These are phyloP conservation scores for Naegleria lovaniensis DNA, from an alignment of 208 protist genomes.

Conservation along the genomic window DNA sequence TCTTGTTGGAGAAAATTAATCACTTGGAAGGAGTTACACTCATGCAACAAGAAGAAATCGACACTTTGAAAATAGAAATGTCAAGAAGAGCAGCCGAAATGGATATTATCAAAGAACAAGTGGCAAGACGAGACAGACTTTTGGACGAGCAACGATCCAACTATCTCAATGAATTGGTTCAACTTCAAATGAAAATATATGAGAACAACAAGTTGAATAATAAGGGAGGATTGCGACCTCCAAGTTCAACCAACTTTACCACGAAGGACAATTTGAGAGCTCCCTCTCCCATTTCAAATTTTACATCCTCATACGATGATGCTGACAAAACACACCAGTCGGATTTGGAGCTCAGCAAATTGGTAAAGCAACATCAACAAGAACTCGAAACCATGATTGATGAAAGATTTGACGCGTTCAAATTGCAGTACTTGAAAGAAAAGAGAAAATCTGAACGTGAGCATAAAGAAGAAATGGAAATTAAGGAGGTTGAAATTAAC, in stretches of 20 bases:
- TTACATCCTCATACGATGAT: background rate
- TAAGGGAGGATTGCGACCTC: background rate
- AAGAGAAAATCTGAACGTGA: background rate
- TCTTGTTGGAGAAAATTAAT: conserved; percentile 4
- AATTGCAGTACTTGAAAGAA: background rate
- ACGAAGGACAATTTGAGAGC: background rate
- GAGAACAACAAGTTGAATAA: background rate
- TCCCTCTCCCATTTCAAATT: background rate
- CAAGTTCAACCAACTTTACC: background rate
- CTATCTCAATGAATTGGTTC: background rate
- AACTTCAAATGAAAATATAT: background rate
- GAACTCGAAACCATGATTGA: background rate
- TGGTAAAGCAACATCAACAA: background rate
- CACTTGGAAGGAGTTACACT: background rate
- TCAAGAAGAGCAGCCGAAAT: background rate
- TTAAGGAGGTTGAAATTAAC: background rate
- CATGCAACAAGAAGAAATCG: background rate
- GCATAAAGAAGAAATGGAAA: background rate
- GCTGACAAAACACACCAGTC: background rate
- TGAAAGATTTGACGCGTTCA: background rate
- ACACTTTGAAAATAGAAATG: background rate
- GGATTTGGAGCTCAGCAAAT: background rate
- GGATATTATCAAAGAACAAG: conserved; percentile 16
- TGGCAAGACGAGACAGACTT: background rate
- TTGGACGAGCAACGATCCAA: background rate